A percentile compares a stretch with the other conserved stretches of the same genome.
Evolutionary conservation across 495 filamentous ascomycete species (phyloP).

Genomic region (Penicillium herquei): DNA sequence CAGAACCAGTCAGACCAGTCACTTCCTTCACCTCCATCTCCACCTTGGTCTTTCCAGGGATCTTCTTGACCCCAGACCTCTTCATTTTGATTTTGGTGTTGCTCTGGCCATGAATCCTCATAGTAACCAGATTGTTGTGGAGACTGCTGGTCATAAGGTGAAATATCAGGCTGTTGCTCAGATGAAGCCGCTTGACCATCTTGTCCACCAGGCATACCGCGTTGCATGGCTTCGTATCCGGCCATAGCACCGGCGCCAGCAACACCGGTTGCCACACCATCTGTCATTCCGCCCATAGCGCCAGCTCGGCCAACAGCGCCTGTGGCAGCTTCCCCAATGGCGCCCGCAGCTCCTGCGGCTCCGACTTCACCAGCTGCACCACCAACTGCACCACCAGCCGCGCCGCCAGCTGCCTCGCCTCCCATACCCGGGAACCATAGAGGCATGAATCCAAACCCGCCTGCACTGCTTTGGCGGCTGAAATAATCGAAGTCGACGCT

Average conservation of each 20-base stretch:
- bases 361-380: conserved; percentile 40
- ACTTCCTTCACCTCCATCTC: conserved; percentile 31
- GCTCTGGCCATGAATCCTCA: conserved; percentile 29
- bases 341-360: conserved; percentile 34
- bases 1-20: conserved; percentile 41
- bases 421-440: conserved; percentile 57
- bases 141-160: conserved; percentile 9
- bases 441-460: conserved; percentile 55
- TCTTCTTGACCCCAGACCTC: conserved; percentile 24
- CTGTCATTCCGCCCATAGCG: conserved; percentile 37
- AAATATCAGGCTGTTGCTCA: neutral
- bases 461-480: conserved; percentile 54
- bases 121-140: conserved; percentile 26
- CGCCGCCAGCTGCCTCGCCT: conserved; percentile 45
- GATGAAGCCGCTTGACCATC: conserved; percentile 10
- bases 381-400: conserved; percentile 35
- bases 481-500: conserved; percentile 75
- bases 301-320: conserved; percentile 27
- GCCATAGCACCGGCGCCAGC: conserved; percentile 51
- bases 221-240: conserved; percentile 64
- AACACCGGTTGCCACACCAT: conserved; percentile 33
- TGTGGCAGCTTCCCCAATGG: conserved; percentile 35
- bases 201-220: conserved; percentile 33
- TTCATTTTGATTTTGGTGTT: conserved; percentile 13
- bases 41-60: conserved; percentile 36